These are phyloP conservation scores for Porogramme epimiltina DNA, from an alignment of 1,284 basidiomycete genomes.

Conservation along the genomic window DNA sequence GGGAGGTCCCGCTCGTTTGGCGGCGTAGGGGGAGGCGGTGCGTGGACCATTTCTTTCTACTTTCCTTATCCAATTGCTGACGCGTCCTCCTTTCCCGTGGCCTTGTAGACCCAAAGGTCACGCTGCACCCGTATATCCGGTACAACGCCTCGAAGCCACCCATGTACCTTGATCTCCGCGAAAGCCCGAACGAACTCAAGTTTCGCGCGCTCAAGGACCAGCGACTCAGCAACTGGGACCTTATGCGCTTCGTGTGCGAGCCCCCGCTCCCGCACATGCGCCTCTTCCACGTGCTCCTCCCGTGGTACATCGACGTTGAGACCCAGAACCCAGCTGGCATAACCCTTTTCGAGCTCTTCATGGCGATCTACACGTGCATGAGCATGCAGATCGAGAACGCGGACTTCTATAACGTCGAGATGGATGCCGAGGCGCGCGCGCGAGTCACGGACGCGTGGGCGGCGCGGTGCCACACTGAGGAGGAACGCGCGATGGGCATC, in stretches of 20 bases:
- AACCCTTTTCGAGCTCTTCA: constrained; percentile 55
- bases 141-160: constrained; percentile 31
- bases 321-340: constrained; percentile 49
- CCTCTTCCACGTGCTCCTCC: constrained; percentile 50
- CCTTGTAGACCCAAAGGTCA: constrained; percentile 18
- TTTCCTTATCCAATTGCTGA: background rate
- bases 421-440: constrained; percentile 28
- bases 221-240: constrained; percentile 38
- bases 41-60: background rate
- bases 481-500: constrained; percentile 28
- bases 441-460: constrained; percentile 27
- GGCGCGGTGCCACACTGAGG: constrained; percentile 22
- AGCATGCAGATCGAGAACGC: constrained; percentile 27
- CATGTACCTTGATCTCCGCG: constrained; percentile 40
- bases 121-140: constrained; percentile 38
- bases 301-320: constrained; percentile 59
- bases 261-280: constrained; percentile 49
- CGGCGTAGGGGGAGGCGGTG: constrained; percentile 11
- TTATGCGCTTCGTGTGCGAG: constrained; percentile 44
- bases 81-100: background rate
- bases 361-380: constrained; percentile 35
- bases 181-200: constrained; percentile 32
- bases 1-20: constrained; percentile 24
- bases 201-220: constrained; percentile 42
- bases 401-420: constrained; percentile 35